Evolutionary conservation across 2,329 filamentous ascomycete species (phyloP), one percentile per base, ranked within the genome.

Genomic region (Metarhizium robertsii): DNA sequence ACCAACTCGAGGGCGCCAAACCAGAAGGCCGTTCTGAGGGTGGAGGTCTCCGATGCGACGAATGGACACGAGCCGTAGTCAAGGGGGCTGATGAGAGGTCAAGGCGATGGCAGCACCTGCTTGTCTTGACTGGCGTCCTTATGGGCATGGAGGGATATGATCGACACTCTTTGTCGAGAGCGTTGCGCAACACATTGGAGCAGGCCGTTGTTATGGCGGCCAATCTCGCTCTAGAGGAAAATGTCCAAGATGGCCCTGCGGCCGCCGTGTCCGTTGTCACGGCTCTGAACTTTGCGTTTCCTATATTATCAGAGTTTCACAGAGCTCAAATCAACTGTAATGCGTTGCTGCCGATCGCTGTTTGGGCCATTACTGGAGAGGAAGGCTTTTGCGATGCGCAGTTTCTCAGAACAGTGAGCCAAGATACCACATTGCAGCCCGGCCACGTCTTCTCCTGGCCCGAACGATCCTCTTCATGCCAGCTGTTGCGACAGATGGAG

Each of bases 91-190:
- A 85, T 54, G 78, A 78, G 36, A 75, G 77, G 48, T 83, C 83
- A 16, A 79, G 77, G 30, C 76, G 89, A 65, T 96, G 90, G 90
- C 86, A 90, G 68, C 91, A 96, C 69, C 71, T 91, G 34, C 75
- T 96, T n/a, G 79, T 92, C 5, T 79, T 96, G 8, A 85, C 85
- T 0, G 92, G 90, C 3, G 74, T 95, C 25, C 71, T 96, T 56
- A 79, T 92, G 66, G 90, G 89, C 8, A 86, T 92, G 65, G 86
- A 88, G 61, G 75, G 79, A 16, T 77, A 81, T 58, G 79, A 85
- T 45, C 73, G 83, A 49, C 78, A 80, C 57, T 80, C 82, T n/a
- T 69, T 91, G n/a, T 81, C 85, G 5, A 71, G 75, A 36, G 70
- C 77, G 52, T 76, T 92, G 67, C 79, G 85, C 49, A 79, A 75